These are phyloP conservation scores for Didymella keratinophila DNA, from an alignment of 2,329 filamentous ascomycete species.

Conservation along the genomic window DNA sequence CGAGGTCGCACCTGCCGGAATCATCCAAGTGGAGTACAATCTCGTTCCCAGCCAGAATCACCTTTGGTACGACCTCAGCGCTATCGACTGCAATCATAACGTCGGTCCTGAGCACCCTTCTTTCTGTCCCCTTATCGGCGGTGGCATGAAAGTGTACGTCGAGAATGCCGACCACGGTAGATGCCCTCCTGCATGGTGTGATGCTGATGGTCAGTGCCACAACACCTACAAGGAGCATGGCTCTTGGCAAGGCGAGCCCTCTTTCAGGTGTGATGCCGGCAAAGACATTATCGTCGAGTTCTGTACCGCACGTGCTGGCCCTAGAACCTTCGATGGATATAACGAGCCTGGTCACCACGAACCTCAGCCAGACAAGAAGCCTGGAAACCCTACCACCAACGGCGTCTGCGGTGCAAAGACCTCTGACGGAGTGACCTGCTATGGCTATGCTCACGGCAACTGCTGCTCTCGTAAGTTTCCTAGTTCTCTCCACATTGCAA, in stretches of 20 bases:
- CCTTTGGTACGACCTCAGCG: slow-evolving; percentile 36
- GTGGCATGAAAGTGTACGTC: slow-evolving; percentile 32
- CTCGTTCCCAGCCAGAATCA: slow-evolving; percentile 14
- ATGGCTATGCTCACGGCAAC: slow-evolving; percentile 12
- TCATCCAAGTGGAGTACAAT: slow-evolving; percentile 37
- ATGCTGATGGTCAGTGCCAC: slow-evolving; percentile 7
- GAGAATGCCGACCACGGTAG: not conserved
- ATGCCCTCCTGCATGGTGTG: slow-evolving; percentile 26
- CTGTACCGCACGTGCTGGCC: slow-evolving; percentile 26
- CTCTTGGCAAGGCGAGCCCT: slow-evolving; percentile 30
- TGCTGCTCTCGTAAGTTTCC: slow-evolving; percentile 22
- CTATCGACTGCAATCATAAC: slow-evolving; percentile 27
- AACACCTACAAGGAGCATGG: slow-evolving; percentile 29
- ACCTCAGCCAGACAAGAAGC: not conserved
- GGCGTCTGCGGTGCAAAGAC: slow-evolving; percentile 18
- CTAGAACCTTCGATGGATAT: slow-evolving; percentile 12
- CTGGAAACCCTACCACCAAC: not conserved
- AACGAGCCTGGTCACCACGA: not conserved
- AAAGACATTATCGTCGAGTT: slow-evolving; percentile 31
- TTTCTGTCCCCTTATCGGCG: slow-evolving; percentile 33
- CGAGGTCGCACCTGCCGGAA: slow-evolving; percentile 25
- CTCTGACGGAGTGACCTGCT: slow-evolving; percentile 8
- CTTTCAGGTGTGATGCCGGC: slow-evolving; percentile 25
- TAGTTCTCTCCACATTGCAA: no score
- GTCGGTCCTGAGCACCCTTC: slow-evolving; percentile 18